Percentiles rank a stretch among this genome's conserved stretches.
Evolutionary conservation across 192 early-diverging fungal species (phyloP).

Genomic region (Linnemannia schmuckeri): DNA sequence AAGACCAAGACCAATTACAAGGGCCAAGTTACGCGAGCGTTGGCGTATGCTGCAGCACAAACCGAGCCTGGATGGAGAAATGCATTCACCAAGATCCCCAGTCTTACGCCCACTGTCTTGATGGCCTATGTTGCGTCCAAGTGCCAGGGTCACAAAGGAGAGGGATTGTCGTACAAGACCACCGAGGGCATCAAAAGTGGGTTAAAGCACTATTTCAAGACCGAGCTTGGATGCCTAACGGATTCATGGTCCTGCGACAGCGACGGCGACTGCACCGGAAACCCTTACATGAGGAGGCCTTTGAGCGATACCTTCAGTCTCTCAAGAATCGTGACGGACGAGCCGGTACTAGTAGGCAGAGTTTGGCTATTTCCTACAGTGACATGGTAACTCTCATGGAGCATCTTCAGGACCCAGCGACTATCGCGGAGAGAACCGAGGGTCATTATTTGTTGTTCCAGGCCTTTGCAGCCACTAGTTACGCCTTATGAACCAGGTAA

Average conservation of each 20-base stretch:
- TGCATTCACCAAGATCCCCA: slow-evolving; percentile 2
- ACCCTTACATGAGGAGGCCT: slow-evolving; percentile 10
- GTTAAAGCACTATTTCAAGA: slow-evolving; percentile 15
- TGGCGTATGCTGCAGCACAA: slow-evolving; percentile 2
- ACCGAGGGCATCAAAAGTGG: slow-evolving; percentile 18
- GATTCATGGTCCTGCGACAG: slow-evolving; percentile 12
- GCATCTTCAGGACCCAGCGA: slow-evolving; percentile 3
- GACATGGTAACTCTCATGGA: slow-evolving; percentile 10
- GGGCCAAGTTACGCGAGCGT: slow-evolving; percentile 1
- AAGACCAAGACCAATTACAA: slow-evolving; percentile 1
- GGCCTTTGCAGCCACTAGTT: slow-evolving; percentile 27
- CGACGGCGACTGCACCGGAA: neutral
- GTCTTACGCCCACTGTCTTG: slow-evolving; percentile 3
- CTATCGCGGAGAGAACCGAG: slow-evolving; percentile 1
- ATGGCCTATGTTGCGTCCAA: slow-evolving; percentile 18
- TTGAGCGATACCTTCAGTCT: slow-evolving; percentile 1
- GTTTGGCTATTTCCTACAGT: slow-evolving; percentile 2
- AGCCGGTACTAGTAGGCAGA: slow-evolving; percentile 1
- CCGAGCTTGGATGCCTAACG: slow-evolving; percentile 1
- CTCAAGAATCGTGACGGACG: slow-evolving; percentile 22
- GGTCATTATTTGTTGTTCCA: slow-evolving; percentile 23
- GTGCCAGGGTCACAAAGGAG: neutral
- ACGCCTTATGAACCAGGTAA: slow-evolving; percentile 18
- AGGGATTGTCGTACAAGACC: slow-evolving; percentile 7
- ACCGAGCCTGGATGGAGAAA: slow-evolving; percentile 11